Evolutionary conservation across 1,284 basidiomycete species (phyloP), one percentile per base, ranked within the genome.

Genomic region (Puccinia hordei): DNA sequence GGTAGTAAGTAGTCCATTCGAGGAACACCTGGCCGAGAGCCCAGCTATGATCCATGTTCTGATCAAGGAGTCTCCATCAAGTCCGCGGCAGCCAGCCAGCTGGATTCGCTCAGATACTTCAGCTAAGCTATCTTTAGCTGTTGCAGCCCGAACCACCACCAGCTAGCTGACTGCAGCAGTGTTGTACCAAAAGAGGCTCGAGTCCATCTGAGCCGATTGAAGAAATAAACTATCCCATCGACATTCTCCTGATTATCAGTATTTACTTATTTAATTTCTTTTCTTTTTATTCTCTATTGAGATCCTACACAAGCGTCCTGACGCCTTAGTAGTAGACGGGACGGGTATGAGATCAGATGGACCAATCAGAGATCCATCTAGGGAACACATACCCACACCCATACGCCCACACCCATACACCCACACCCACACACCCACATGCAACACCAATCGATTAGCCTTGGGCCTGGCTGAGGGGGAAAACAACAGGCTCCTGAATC

Each of bases 401-500:
- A 51, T 51, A n/a, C n/a, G n/a, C n/a, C 49, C 12, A 51, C 49
- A 51, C 12, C n/a, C n/a, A n/a, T n/a, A n/a, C n/a, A n/a, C n/a
- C n/a, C n/a, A n/a, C n/a, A n/a, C n/a, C n/a, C n/a, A 51, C 12
- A 51, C 12, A 22, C 22, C 22, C 49, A 51, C 13, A 22, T 22
- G 49, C 12, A 22, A 22, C 49, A 13, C 22, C 13, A 33, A 57
- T 72, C 38, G 15, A 51, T 38, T 51, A 69, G 49, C 24, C 69
- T 72, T 72, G 69, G 69, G 51, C 51, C 51, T 72, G 33, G 13
- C 35, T 33, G 22, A 38, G 61, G 51, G 69, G 24, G 13, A 59
- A 63, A 72, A 72, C 0, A 9, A 72, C 15, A 22, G 51, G 4
- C 69, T 57, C 69, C 69, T 72, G 69, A 55, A 72, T 72, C 69